Evolutionary conservation across 441 rosid species (phyloP).

Genomic region (Codiaeum variegatum): DNA sequence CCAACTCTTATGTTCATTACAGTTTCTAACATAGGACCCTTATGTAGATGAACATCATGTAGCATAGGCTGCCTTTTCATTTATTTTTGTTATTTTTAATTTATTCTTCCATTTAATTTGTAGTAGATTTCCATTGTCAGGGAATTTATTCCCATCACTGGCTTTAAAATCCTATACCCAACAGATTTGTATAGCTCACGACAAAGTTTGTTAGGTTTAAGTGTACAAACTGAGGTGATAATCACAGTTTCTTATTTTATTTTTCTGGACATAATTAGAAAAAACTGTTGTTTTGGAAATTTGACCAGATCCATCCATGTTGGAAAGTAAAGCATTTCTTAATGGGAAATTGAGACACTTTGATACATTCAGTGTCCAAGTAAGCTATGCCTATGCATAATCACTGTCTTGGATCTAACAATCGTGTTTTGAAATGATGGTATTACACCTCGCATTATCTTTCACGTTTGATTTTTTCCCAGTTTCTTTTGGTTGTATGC

Average conservation of each 20-base stretch:
- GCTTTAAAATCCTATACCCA: not conserved
- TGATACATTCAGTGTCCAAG: not conserved
- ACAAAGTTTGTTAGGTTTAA: not conserved
- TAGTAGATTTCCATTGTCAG: not conserved
- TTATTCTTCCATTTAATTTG: not conserved
- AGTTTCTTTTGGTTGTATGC: not conserved
- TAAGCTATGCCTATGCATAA: not conserved
- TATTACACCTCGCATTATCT: not conserved
- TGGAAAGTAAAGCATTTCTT: not conserved
- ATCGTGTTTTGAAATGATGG: not conserved
- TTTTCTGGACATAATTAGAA: slow-evolving; percentile 1
- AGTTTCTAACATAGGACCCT: not conserved
- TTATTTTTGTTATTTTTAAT: not conserved
- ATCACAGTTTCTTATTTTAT: not conserved
- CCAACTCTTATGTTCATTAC: not conserved
- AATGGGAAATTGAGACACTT: not conserved
- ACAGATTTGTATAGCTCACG: not conserved
- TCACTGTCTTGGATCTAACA: not conserved
- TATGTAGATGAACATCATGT: not conserved
- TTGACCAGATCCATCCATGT: not conserved
- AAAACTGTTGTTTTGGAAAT: not conserved
- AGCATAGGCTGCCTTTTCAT: not conserved
- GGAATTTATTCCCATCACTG: not conserved
- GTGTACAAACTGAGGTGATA: not conserved
- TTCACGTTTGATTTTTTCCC: not conserved